Base-by-base conservation (phyloP, 2,329 filamentous ascomycete genomes). In the Penicillium paneum region DNA sequence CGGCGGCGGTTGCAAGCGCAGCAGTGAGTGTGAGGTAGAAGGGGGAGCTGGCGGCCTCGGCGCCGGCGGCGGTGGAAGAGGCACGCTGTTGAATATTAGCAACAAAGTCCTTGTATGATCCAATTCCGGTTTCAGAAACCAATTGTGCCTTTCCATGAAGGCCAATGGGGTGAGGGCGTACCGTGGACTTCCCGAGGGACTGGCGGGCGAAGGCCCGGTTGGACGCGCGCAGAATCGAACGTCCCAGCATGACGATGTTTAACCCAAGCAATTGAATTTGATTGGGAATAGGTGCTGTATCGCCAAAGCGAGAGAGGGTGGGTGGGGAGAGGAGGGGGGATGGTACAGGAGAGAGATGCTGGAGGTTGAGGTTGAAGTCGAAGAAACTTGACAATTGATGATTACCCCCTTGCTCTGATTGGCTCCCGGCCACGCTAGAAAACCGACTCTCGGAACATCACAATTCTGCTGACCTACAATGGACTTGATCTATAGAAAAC, bases 221-320 rank as follows among this genome's bases (percentile, higher is more conserved):
- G 85, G 91, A 91, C 85, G 89, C 84, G 77, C 91, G 91, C 83
- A 95, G 81, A 80, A 86, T 86, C 79, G 91, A 91, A 84, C 91
- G 89, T 81, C 90, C 89, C 84, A 97, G 87, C 93, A 97, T 97
- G 83, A 67, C 63, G 56, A 68, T 70, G 65, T 65, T 58, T 63
- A 66, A 69, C 70, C 72, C 70, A 64, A 69, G 65, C 64, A 59
- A 69, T 60, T 60, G 52, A 58, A 57, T 56, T 60, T 60, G 54
- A 58, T 59, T 63, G 59, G 61, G 63, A 63, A 64, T 42, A 29
- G 54, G 65, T 64, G 62, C 61, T 65, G 67, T 63, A 56, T 55
- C 60, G 64, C 63, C 63, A 64, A 64, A 67, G 65, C 66, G 64
- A 64, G 60, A 65, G 64, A 63, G 63, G 58, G 58, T 59, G 60